Evolutionary conservation across 2,329 filamentous ascomycete species (phyloP).

Genomic region (Cladosporium oxysporum): DNA sequence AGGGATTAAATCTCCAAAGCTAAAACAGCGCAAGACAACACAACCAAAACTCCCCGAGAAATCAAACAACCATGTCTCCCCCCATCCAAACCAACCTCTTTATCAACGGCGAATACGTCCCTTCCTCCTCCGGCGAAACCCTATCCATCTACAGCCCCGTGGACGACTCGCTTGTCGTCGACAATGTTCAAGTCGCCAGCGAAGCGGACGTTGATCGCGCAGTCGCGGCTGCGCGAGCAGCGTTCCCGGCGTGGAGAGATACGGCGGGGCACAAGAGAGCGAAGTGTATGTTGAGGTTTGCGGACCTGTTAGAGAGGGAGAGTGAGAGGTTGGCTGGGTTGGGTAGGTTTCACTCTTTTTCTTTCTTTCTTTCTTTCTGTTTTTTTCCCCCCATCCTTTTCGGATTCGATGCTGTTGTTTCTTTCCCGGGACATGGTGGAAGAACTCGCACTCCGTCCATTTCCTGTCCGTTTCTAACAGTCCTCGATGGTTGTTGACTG

Average conservation of each 20-base stretch:
- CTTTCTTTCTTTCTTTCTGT: conserved; percentile 32
- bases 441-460: background rate
- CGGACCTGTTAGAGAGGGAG: conserved; percentile 39
- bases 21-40: no score
- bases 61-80: background rate
- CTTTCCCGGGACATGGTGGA: no score
- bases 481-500: background rate
- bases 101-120: conserved; percentile 36
- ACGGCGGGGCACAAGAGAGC: conserved; percentile 62
- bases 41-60: no score
- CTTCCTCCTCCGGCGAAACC: conserved; percentile 42
- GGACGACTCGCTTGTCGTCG: conserved; percentile 52
- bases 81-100: conserved; percentile 44
- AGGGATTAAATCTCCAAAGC: no score
- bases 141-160: conserved; percentile 53
- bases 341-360: conserved; percentile 41
- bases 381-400: background rate
- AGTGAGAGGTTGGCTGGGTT: conserved; percentile 58
- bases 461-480: no score
- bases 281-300: conserved; percentile 69
- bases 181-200: conserved; percentile 53
- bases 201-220: conserved; percentile 58
- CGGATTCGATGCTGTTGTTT: background rate
- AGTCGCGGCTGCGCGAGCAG: conserved; percentile 61
- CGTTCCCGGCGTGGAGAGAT: conserved; percentile 68